A percentile compares a stretch with the other conserved stretches of the same genome.
Evolutionary conservation across 257 asterid genomes (phyloP).

Genomic region (Cinchona pubescens): DNA sequence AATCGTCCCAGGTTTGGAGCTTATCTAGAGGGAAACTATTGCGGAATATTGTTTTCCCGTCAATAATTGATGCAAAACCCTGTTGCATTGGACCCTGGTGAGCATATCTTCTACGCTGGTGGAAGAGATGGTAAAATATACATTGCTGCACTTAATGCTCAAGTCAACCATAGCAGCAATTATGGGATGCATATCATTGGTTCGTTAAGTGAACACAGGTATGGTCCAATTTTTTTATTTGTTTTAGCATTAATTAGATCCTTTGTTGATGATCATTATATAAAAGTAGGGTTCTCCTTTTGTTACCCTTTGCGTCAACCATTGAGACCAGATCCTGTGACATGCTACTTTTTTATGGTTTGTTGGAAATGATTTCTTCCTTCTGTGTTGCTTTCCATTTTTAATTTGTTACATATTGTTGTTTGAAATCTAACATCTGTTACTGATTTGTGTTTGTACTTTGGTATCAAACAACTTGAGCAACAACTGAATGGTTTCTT

Average conservation of each 20-base stretch:
- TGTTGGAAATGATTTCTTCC: not conserved
- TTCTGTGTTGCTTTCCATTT: not conserved
- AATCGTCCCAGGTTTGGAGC: constrained; percentile 71
- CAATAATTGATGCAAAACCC: constrained; percentile 71
- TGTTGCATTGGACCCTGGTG: constrained; percentile 78
- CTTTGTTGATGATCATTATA: too few species aligned
- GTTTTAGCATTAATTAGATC: not conserved
- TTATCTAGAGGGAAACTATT: constrained; percentile 61
- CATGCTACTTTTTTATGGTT: not conserved
- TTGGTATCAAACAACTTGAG: not conserved
- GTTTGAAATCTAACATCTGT: not conserved
- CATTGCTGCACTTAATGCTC: constrained; percentile 67
- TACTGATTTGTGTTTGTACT: not conserved
- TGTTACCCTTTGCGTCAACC: not conserved
- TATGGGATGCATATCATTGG: constrained; percentile 66
- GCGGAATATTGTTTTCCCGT: constrained; percentile 70
- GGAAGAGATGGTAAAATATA: constrained; percentile 92
- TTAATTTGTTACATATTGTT: not conserved
- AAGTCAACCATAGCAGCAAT: constrained; percentile 40
- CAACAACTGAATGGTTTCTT: not conserved
- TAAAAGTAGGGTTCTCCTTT: not conserved
- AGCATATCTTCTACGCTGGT: constrained; percentile 88
- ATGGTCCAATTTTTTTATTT: constrained; percentile 12
- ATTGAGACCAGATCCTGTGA: not conserved
- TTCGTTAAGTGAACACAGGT: constrained; percentile 79